Percentiles rank a stretch among this genome's conserved stretches.
These are phyloP conservation scores for Bipolaris oryzae DNA, from an alignment of 2,329 filamentous ascomycete species.

Conservation along the genomic window DNA sequence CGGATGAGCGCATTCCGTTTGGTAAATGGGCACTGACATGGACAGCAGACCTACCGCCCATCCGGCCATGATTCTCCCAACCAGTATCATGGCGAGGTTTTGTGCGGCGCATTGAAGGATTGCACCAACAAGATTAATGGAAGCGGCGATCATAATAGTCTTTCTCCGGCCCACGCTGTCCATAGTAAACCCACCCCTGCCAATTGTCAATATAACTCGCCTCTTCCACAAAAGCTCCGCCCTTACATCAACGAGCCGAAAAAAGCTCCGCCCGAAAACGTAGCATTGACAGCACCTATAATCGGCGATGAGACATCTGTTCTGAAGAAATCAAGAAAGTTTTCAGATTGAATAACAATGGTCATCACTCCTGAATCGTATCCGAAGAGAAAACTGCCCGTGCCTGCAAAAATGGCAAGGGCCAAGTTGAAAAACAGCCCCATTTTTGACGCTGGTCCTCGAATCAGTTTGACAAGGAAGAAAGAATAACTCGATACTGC, in stretches of 20 bases:
- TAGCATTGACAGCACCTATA: conserved; percentile 68
- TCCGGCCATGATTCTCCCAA: conserved; percentile 64
- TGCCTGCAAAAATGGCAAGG: conserved; percentile 52
- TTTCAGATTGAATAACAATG: conserved; percentile 61
- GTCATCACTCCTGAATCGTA: conserved; percentile 51
- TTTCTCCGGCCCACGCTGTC: conserved; percentile 65
- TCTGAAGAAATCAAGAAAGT: conserved; percentile 65
- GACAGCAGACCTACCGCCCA: conserved; percentile 64
- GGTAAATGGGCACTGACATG: conserved; percentile 67
- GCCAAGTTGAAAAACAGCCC: conserved; percentile 52
- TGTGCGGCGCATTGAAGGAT: conserved; percentile 64
- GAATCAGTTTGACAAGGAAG: neutral
- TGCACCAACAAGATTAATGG: conserved; percentile 64
- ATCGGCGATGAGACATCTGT: conserved; percentile 57
- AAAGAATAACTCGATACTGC: neutral
- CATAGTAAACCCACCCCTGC: conserved; percentile 61
- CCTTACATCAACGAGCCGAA: conserved; percentile 58
- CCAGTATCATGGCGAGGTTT: conserved; percentile 62
- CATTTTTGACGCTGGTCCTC: conserved; percentile 34
- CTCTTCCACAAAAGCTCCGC: neutral
- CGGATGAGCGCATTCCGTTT: conserved; percentile 66
- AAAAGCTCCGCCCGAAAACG: conserved; percentile 65
- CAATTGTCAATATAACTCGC: conserved; percentile 3
- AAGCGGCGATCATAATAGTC: conserved; percentile 65
- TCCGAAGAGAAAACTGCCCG: conserved; percentile 47